Evolutionary conservation across 371 early-diverging fungal genomes (phyloP).

Genomic region (Smittium culicis): DNA sequence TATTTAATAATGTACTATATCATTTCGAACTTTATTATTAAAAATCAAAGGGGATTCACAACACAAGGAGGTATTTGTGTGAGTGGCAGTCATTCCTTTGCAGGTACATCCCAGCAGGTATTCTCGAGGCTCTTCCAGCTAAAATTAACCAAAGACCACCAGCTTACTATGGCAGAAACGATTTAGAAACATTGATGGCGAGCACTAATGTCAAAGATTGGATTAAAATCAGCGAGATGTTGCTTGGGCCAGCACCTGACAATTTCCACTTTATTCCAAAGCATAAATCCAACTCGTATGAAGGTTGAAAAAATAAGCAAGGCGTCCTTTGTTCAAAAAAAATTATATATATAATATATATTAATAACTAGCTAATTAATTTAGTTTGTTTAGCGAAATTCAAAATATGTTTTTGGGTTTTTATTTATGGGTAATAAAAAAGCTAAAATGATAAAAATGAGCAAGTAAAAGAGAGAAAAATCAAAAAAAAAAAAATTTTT

Average conservation of each 20-base stretch:
- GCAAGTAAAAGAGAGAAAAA: neutral
- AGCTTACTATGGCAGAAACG: slow-evolving; percentile 70
- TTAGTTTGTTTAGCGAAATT: neutral
- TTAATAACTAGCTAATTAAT: neutral
- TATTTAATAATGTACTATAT: neutral
- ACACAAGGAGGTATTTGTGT: slow-evolving; percentile 71
- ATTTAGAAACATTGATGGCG: slow-evolving; percentile 89
- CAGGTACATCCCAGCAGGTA: slow-evolving; percentile 78
- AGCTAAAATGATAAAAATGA: no score
- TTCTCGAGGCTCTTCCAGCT: slow-evolving; percentile 81
- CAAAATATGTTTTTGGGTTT: neutral
- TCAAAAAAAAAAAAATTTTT: neutral
- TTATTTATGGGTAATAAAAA: no score
- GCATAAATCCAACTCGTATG: slow-evolving; percentile 81
- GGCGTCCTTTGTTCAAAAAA: neutral
- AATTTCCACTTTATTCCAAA: slow-evolving; percentile 82
- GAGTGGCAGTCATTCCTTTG: slow-evolving; percentile 86
- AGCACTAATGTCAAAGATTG: slow-evolving; percentile 66
- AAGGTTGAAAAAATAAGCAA: slow-evolving; percentile 16
- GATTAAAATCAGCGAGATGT: slow-evolving; percentile 74
- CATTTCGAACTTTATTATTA: neutral
- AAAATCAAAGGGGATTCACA: slow-evolving; percentile 66
- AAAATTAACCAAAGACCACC: slow-evolving; percentile 84
- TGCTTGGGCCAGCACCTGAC: slow-evolving; percentile 71
- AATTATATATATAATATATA: neutral